Conservation (phyloP, 345 rosid genomes). For the Pistacia integerrima region DNA sequence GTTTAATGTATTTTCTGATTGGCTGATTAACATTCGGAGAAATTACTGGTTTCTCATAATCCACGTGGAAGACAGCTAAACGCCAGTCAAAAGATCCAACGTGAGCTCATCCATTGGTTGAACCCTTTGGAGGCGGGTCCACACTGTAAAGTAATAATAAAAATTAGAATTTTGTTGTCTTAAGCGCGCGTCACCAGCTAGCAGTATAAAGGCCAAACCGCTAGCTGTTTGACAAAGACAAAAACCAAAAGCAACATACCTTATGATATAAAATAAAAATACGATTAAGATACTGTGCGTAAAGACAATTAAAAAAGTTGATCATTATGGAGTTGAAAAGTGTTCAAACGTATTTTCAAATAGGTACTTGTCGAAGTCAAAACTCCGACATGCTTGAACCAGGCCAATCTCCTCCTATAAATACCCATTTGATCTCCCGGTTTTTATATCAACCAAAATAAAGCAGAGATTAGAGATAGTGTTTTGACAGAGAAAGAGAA, state of each 20-base stretch:
- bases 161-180: not conserved
- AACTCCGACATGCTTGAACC: slow-evolving; percentile 19
- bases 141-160: not conserved
- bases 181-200: not conserved
- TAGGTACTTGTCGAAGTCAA: slow-evolving; percentile 12
- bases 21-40: not conserved
- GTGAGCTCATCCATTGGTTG: not conserved
- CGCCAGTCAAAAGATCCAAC: not conserved
- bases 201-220: not conserved
- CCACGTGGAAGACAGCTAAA: slow-evolving; percentile 5
- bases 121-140: not conserved
- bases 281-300: not conserved
- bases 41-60: not conserved
- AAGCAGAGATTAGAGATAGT: not conserved
- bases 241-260: not conserved
- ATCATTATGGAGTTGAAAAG: not conserved
- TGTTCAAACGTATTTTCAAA: slow-evolving; percentile 9
- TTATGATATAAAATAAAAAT: not conserved
- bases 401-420: slow-evolving; percentile 33
- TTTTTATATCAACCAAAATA: not conserved
- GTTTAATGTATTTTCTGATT: not conserved
- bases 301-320: not conserved
- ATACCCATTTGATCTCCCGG: slow-evolving; percentile 25
- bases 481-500: not conserved
- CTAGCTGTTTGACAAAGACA: not conserved